Conservation (phyloP, 1,284 basidiomycete genomes). For the Cutaneotrichosporon sp. region DNA sequence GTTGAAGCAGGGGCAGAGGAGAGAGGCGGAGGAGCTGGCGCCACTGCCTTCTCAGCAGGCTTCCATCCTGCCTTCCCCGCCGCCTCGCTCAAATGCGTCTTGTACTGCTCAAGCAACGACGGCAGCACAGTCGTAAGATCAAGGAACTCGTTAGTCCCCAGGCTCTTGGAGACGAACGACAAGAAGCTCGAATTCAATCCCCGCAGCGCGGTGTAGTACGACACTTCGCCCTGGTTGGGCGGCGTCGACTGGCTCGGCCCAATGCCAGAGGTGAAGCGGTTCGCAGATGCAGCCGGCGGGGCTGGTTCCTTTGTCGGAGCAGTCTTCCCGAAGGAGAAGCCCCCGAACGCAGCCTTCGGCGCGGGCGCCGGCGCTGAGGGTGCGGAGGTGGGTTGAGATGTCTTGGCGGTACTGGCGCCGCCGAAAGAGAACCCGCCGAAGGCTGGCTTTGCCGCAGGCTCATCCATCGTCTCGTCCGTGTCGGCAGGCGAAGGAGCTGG, state of each 20-base stretch:
- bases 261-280: not conserved
- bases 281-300: not conserved
- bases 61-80: conserved; percentile 51
- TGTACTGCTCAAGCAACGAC: conserved; percentile 61
- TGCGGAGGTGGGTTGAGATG: no score
- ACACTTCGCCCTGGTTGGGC: conserved; percentile 44
- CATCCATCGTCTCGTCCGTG: no score
- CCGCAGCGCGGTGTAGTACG: conserved; percentile 69
- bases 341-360: conserved; percentile 17
- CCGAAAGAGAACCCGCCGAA: conserved; percentile 27
- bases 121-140: conserved; percentile 55
- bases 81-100: conserved; percentile 56
- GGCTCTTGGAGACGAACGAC: conserved; percentile 57
- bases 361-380: no score
- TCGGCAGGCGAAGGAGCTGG: no score
- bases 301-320: not conserved
- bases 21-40: no score
- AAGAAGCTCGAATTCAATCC: conserved; percentile 73
- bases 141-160: conserved; percentile 70
- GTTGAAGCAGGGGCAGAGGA: not conserved
- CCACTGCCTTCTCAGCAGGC: conserved; percentile 2
- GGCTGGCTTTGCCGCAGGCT: not conserved
- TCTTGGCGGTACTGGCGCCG: conserved; percentile 1
- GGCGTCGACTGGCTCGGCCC: conserved; percentile 22
- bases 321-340: conserved; percentile 23